Base-by-base conservation (phyloP, 2,329 filamentous ascomycete species). In the Fusarium sp. region DNA sequence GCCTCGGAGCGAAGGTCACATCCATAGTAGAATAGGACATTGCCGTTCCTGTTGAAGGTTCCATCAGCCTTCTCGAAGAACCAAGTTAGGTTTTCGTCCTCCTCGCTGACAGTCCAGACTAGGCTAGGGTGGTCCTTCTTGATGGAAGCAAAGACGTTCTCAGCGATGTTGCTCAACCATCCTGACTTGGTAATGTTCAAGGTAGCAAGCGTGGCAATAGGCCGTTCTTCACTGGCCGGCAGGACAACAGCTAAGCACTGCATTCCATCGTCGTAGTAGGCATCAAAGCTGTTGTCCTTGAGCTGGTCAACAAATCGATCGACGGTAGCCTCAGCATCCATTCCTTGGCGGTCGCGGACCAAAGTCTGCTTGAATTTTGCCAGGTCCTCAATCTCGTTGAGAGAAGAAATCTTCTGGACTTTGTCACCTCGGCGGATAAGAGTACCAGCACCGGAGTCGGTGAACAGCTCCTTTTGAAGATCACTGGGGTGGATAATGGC, bases 41-140 rank as follows among this genome's bases (percentile, higher is more conserved):
- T 93, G 62, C 94, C 94, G 73, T 93, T 90, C 59, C 91, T 90
- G 68, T 92, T 93, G 75, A 98, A 88, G 81, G 93, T 97, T 60
- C 96, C 95, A 74, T 98, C 94, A 12, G 95, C 92, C 86, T 97
- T 97, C 81, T 97, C 94, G 74, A 97, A 97, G 85, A 98, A 98
- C 96, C 95, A 98, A 13, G 94, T 94, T 75, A 98, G 85, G 80
- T 98, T 98, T 86, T 98, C 95, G 75, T 98, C 94, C 73, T 97
- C 92, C 77, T 94, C 92, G 83, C 93, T 95, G 65, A 98, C 95
- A n/a, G 94, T 97, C 95, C 94, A 99, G 70, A 94, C 92, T 71
- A 98, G 86, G 82, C 92, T 94, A 58, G 94, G 90, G 80, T 94
- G 92, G 77, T 98, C 95, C 81, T 97, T 97, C 86, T 95, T 97